Evolutionary conservation across 306 rosid species (phyloP), one percentile per base, ranked within the genome.

Genomic region (Arachis hypogaea): DNA sequence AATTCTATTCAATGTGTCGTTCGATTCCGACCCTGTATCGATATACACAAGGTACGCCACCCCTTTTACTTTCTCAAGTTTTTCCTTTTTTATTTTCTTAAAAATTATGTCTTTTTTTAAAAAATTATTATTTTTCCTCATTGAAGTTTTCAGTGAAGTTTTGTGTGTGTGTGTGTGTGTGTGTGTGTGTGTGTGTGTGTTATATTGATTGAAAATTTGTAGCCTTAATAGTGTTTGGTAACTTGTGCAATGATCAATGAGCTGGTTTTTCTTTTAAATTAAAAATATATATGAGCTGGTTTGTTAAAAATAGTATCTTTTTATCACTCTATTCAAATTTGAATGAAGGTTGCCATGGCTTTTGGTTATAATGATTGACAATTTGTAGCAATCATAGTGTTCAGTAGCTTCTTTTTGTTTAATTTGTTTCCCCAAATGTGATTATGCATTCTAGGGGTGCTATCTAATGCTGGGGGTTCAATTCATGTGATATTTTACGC

Each of bases 11-110:
- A 64, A 10, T 92, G 89, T 38, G 86, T 85, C 7, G 90, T 83
- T 86, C 81, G 85, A 42, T 89, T 92, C 72, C 89, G 97, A 28
- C 98, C 96, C 18, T 89, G 98, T 82, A 88, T 92, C 66, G 98
- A 92, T 73, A 91, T 94, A 62, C 98, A 91, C 82, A 86, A 86
- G 96, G 97, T 83, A 85, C 60, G 18, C 38, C 28, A 9, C 18
- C 28, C 54, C 41, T 67, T 55, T 66, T 11, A 7, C 14, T 72
- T 66, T 60, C 45, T 72, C 55, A 11, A 7, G 16, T 11, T 7
- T 43, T 7, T 7, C 2, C 38, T n/a, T 47, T 47, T 22, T 22
- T 22, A 22, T 22, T 22, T 22, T 22, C 1, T 22, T 22, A 22
- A 22, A 22, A 22, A 22, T 22, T 22, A 22, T 22, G 28, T 22